A percentile compares a stretch with the other conserved stretches of the same genome.
phyloP scores from a whole-genome alignment of 148 eudicot genomes.

The Rhododendron simsii region DNA sequence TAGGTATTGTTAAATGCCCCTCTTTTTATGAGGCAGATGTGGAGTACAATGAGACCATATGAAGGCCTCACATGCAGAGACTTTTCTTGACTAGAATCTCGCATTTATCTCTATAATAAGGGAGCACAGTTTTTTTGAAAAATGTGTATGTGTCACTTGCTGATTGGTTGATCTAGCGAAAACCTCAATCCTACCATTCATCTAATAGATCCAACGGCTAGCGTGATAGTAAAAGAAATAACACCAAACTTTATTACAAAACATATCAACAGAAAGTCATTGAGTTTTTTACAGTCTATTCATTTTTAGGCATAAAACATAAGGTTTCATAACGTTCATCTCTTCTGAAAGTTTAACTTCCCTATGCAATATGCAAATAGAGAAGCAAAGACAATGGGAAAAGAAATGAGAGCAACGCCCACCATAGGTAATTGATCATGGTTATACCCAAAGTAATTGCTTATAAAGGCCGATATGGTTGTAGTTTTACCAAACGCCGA shows the following conservation, averaged over 20 bases:
- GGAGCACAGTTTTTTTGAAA: too few relatives aligned
- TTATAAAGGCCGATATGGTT: conserved; percentile 29
- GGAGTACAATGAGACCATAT: too few relatives aligned
- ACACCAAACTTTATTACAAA: not conserved
- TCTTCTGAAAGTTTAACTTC: conserved; percentile 45
- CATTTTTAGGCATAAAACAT: not conserved
- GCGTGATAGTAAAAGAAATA: too few relatives aligned
- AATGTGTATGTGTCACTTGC: too few relatives aligned
- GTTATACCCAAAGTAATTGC: conserved; percentile 37
- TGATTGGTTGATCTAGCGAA: too few relatives aligned
- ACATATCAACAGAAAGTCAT: not conserved
- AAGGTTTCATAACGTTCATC: conserved; percentile 12
- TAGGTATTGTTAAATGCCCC: too few relatives aligned
- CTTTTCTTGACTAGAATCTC: too few relatives aligned
- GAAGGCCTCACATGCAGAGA: too few relatives aligned
- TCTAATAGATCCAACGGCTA: too few relatives aligned
- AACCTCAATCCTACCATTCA: too few relatives aligned
- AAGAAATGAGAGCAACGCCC: conserved; percentile 25
- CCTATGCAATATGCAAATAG: conserved; percentile 34
- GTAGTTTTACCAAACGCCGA: conserved; percentile 20
- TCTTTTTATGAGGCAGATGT: too few relatives aligned
- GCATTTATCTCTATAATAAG: too few relatives aligned
- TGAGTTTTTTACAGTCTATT: not conserved
- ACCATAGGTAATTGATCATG: conserved; percentile 28
- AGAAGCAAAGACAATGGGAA: conserved; percentile 36